Base-by-base conservation (phyloP, 2,329 filamentous ascomycete genomes). In the Cadophora gregata region DNA sequence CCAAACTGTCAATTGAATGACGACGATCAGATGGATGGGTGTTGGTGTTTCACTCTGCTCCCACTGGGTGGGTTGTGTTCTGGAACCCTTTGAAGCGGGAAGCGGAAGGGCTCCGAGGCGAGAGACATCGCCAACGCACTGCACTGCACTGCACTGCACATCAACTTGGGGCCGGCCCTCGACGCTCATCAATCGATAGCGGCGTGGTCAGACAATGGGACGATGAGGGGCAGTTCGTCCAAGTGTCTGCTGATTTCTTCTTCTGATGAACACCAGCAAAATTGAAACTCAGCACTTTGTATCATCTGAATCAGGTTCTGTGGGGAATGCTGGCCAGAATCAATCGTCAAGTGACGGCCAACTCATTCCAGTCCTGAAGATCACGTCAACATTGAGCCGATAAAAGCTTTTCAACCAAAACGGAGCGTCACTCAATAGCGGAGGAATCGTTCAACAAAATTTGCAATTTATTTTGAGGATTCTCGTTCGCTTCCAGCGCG, bases 1-100 rank as follows among this genome's bases (percentile, higher is more conserved):
- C 55, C 64, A 33, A 38, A 62, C 33, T 24, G 38, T 59, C 58
- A 61, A 68, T 70, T n/a, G n/a, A n/a, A n/a, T n/a, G n/a, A n/a
- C n/a, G 64, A 60, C 67, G 69, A 69, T 71, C 69, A 63, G 67
- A 68, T 67, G 65, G 63, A 59, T 63, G n/a, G n/a, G n/a, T n/a
- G n/a, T n/a, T n/a, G n/a, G 65, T 62, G 71, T 72, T 73, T 72
- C 68, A 72, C 50, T 53, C 42, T 68, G 47, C 64, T 59, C 67
- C 69, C 68, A 67, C 66, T 60, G 60, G 61, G 59, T 64, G 71
- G 71, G 67, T 72, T 67, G 71, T 70, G 66, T 72, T 67, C 68
- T 53, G 59, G 62, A 68, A 63, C 42, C 42, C 50, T 50, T 58
- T 55, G n/a, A 38, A 16, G 60, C 60, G 47, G 48, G 50, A 55